These are phyloP conservation scores for Cordyceps fumosorosea DNA, from an alignment of 2,329 filamentous ascomycete genomes.

Conservation along the genomic window DNA sequence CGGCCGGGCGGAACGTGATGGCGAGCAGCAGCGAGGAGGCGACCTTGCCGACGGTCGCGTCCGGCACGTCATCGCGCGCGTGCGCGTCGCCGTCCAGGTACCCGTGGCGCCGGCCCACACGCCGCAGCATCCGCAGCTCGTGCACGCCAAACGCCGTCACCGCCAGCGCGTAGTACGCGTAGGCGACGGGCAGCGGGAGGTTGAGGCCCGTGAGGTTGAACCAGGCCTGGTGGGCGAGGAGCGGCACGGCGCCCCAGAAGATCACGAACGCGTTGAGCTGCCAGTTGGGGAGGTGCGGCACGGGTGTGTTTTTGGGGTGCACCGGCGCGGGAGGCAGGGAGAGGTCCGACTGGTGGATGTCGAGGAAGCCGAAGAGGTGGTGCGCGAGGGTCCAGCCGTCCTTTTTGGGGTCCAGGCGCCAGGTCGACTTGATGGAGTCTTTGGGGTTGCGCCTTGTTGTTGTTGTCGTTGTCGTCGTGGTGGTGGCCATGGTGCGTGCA, in stretches of 20 bases:
- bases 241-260: constrained; percentile 21
- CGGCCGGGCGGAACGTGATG: constrained; percentile 17
- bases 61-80: constrained; percentile 28
- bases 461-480: neutral
- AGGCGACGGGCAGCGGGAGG: constrained; percentile 8
- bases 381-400: constrained; percentile 17
- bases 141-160: constrained; percentile 25
- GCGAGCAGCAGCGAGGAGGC: constrained; percentile 20
- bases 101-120: constrained; percentile 25
- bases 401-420: constrained; percentile 15
- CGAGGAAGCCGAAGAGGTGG: constrained; percentile 15
- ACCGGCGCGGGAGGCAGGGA: constrained; percentile 19
- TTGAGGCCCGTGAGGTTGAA: constrained; percentile 12
- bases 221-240: constrained; percentile 19
- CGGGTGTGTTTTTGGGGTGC: constrained; percentile 26
- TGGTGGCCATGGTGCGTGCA: neutral
- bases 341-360: constrained; percentile 16
- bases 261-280: constrained; percentile 26
- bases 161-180: constrained; percentile 22
- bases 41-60: constrained; percentile 22
- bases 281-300: constrained; percentile 25
- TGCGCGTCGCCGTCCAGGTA: constrained; percentile 24
- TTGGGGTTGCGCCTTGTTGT: constrained; percentile 14
- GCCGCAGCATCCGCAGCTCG: constrained; percentile 23
- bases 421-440: constrained; percentile 21